Evolutionary conservation across 495 filamentous ascomycete genomes (phyloP), one percentile per base, ranked within the genome.

Genomic region (Penicillium macrosclerotiorum): DNA sequence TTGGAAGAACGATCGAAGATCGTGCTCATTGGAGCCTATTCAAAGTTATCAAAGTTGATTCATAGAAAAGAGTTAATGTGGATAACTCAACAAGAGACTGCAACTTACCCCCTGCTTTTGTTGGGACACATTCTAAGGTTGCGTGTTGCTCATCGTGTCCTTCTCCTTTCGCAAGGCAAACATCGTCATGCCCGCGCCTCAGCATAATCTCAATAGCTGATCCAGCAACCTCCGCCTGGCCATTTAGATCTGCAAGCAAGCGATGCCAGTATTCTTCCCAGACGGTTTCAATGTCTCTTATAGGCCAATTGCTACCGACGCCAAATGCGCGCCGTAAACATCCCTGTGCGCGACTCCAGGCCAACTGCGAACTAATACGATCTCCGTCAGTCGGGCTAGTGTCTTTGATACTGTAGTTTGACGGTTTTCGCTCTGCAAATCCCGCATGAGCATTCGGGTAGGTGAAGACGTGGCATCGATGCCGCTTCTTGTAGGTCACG

Each of bases 1-100:
- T 8, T 70, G 68, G 55, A 92, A 92, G 55, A 94, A 95, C 4
- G 65, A 51, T 1, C 72, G 71, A 13, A 93, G 63, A 13, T 44
- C 42, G 7, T 52, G 33, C 2, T 53, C 43, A 17, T 51, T 52
- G n/a, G 50, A 53, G 13, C 59, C 66, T 68, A 17, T 13, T 6
- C 1, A 1, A 16, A 3, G 14, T 41, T 19, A 41, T n/a, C n/a
- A n/a, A n/a, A n/a, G n/a, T n/a, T n/a, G n/a, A n/a, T n/a, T n/a
- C n/a, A n/a, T n/a, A n/a, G n/a, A n/a, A n/a, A n/a, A n/a, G n/a
- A n/a, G n/a, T n/a, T n/a, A n/a, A n/a, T n/a, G n/a, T n/a, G n/a
- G n/a, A n/a, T n/a, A n/a, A n/a, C n/a, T n/a, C n/a, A n/a, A n/a
- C n/a, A n/a, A n/a, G n/a, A n/a, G n/a, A n/a, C n/a, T n/a, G n/a